Evolutionary conservation across 2,329 filamentous ascomycete species (phyloP).

Genomic region (Rugonectria rugulosa): DNA sequence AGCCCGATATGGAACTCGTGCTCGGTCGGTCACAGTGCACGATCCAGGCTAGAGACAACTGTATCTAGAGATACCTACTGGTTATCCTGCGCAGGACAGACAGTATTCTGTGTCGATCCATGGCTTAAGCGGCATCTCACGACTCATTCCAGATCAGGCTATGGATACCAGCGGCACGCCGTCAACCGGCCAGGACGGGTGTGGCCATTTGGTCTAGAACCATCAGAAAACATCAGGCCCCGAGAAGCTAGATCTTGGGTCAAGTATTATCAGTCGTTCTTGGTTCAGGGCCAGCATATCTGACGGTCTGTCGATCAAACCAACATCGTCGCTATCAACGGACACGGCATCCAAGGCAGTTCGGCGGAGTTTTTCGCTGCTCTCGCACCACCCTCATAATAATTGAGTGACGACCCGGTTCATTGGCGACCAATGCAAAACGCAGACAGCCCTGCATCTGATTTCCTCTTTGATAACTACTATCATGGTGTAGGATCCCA

Average conservation of each 20-base stretch:
- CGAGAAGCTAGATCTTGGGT: background rate
- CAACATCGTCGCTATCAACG: background rate
- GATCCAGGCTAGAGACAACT: background rate
- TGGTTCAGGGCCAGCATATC: too few relatives aligned
- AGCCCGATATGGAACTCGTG: background rate
- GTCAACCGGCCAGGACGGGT: conserved; percentile 12
- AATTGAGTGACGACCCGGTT: too few relatives aligned
- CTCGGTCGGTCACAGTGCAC: background rate
- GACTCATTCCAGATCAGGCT: conserved; percentile 5
- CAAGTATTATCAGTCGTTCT: background rate
- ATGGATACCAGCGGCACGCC: conserved; percentile 1
- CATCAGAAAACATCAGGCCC: background rate
- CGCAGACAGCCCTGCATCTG: too few relatives aligned
- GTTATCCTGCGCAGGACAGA: background rate
- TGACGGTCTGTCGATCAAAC: too few relatives aligned
- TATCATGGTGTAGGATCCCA: too few relatives aligned
- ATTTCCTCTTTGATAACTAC: too few relatives aligned
- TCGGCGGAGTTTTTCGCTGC: too few relatives aligned
- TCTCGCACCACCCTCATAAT: too few relatives aligned
- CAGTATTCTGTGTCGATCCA: background rate
- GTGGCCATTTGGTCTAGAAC: conserved; percentile 14
- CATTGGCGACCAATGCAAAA: too few relatives aligned
- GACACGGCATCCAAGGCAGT: too few relatives aligned
- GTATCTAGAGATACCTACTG: background rate
- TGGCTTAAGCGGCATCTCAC: background rate